Base-by-base conservation (phyloP, 805 yeast genomes). In the Lachancea nothofagi region DNA sequence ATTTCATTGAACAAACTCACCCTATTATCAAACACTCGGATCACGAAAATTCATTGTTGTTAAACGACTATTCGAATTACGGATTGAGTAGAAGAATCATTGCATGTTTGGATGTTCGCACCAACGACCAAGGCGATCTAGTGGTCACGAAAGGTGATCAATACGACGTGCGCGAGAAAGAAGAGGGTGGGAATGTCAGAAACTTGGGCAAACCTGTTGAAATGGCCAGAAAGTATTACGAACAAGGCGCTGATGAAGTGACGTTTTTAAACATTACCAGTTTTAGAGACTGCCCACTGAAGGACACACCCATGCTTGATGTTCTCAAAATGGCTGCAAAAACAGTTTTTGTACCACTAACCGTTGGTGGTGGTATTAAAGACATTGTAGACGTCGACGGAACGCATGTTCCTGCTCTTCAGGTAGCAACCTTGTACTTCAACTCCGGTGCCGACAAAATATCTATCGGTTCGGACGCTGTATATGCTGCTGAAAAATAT, bases 101-200 rank as follows among this genome's bases (percentile, higher is more conserved):
- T 64, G 98, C 98, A 0, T 93, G 99, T 62, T 65, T 93, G 31
- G 99, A 93, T 58, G 98, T 93, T n/a, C 78, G 99, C 53, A 72
- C 95, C 5, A 93, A 93, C 58, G 98, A 93, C 55, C 70, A 69
- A 27, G 99, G 98, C 23, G 98, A 93, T 59, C 72, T 93, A 50
- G 98, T 93, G 1, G 99, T 93, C 20, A 93, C 99, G 0, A 93
- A 93, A 64, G 99, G 99, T 42, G 99, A 93, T 57, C 98, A 93
- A 62, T 93, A 93, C 59, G 96, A 93, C 62, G 99, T 93, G 2
- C 77, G 98, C 49, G 97, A 89, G 55, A 80, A 80, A 51, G 57
- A 62, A 4, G 72, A 68, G 3, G 76, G 72, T 22, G 67, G 67
- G 32, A 75, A 77, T 47, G 97, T 93, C 20, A 76, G 97, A 60